Base-by-base conservation (phyloP, 257 asterid genomes). In the Anisodus tanguticus region DNA sequence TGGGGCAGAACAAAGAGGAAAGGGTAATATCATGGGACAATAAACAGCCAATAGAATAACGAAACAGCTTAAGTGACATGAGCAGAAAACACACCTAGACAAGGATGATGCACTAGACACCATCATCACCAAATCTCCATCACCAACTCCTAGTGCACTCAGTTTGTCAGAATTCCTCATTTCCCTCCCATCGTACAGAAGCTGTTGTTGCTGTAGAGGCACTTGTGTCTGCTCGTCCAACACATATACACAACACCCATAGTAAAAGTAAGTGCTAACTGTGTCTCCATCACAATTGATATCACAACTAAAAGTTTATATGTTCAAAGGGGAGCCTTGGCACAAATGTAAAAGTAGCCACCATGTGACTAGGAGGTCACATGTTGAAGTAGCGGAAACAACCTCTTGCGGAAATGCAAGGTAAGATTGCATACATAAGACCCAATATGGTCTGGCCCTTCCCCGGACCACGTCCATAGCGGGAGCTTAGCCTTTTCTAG, bases 61-160 rank as follows among this genome's bases (percentile, higher is more conserved):
- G 47, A 83, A 80, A 37, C 35, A 16, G 83, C 37, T 31, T 10
- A 80, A 47, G 13, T 55, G 35, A 58, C 39, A 51, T 17, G 13
- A 37, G 85, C 57, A 57, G 62, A 86, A 57, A 19, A 79, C 67
- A 85, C 80, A 95, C 98, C 98, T 92, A 37, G 97, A 84, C 82
- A 92, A 86, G 60, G 95, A 87, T 26, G 89, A 15, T 47, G 91
- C 64, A 53, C 80, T 88, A 16, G 94, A 83, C 83, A 93, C 91
- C 98, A 97, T 90, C 98, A 93, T 95, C 82, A 97, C 91, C 89
- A 97, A 91, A 90, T 97, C 99, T 77, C 99, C 98, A 84, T 97
- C 99, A 53, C 78, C 70, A 82, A 95, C 93, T 68, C 97, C 95
- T 19, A 94, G 85, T 64, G 90, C 93, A 62, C 98, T 88, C 92